Base-by-base conservation (phyloP, 768 basidiomycete species). In the Clathrus columnatus region DNA sequence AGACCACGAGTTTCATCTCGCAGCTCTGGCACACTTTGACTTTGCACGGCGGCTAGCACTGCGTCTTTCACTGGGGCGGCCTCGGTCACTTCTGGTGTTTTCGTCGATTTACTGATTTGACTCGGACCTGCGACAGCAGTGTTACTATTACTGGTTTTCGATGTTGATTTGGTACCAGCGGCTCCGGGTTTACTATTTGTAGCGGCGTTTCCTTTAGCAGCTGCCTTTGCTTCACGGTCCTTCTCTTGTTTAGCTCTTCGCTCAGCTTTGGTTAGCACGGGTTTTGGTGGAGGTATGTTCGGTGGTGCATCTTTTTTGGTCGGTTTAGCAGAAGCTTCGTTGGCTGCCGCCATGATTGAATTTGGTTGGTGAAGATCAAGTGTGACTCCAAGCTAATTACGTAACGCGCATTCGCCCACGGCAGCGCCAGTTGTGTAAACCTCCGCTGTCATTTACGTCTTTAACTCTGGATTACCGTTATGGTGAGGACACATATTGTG, bases 201-300 rank as follows among this genome's bases (percentile, higher is more conserved):
- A 1, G 18, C 54, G 42, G 63, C 56, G 52, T 67, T 48, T 54
- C 70, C 62, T 74, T 83, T 64, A 65, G 73, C 58, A 16, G 71
- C 72, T 1, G 73, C 74, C 68, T 91, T 91, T n/a, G 85, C 85
- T 8, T 87, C 88, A 51, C 87, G 76, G 63, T 91, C 87, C 60
- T 74, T 76, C 65, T 89, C 87, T 67, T 91, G 88, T 16, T 86
- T 74, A 63, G 87, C 88, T 61, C 86, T 74, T 26, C 88, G 78
- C 64, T 88, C 86, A 4, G 85, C 84, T 68, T 88, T 92, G 26
- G 87, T 81, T 80, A 87, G 84, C 42, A 78, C 76, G 63, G 54
- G 20, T 26, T 55, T 55, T 46, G 45, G 16, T 8, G 54, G 20
- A 7, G 54, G 27, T 46, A 36, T 27, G n/a, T 23, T 20, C 18